Percentiles rank a stretch among this genome's conserved stretches.
These are phyloP conservation scores for Amphichorda felina DNA, from an alignment of 2,329 filamentous ascomycete species.

Conservation along the genomic window DNA sequence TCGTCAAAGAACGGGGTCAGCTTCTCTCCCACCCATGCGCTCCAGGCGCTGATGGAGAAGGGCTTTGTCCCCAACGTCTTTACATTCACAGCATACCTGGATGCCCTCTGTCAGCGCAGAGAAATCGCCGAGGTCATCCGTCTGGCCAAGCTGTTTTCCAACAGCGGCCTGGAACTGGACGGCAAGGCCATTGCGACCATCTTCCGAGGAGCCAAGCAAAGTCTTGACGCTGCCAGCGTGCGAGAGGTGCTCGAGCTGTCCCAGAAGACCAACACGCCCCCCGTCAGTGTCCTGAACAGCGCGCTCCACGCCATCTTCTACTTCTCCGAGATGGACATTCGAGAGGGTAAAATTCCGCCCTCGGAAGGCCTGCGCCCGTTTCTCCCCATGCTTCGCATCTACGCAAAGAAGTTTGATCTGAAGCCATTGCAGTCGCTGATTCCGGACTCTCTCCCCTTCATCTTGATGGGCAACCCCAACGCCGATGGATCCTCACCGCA, in stretches of 20 bases:
- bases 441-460: slow-evolving; percentile 20
- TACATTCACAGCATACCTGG: slow-evolving; percentile 55
- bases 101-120: slow-evolving; percentile 45
- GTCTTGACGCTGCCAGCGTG: slow-evolving; percentile 41
- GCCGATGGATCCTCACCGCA: too few species aligned
- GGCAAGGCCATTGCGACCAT: slow-evolving; percentile 56
- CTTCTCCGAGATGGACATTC: slow-evolving; percentile 27
- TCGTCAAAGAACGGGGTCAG: not conserved
- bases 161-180: slow-evolving; percentile 47
- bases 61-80: slow-evolving; percentile 52
- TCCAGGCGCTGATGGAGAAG: slow-evolving; percentile 36
- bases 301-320: slow-evolving; percentile 36
- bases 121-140: slow-evolving; percentile 1
- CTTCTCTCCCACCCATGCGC: slow-evolving; percentile 18
- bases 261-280: slow-evolving; percentile 34
- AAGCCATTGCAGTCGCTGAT: slow-evolving; percentile 29
- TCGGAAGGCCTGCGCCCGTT: slow-evolving; percentile 27
- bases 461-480: slow-evolving; percentile 7
- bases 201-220: slow-evolving; percentile 56
- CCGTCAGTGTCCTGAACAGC: slow-evolving; percentile 21
- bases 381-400: slow-evolving; percentile 34
- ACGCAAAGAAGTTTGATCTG: slow-evolving; percentile 33
- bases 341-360: slow-evolving; percentile 12
- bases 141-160: slow-evolving; percentile 7
- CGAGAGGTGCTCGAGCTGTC: slow-evolving; percentile 17